phyloP scores from a whole-genome alignment of 2,329 filamentous ascomycete genomes.

The Lachnellula cervina region DNA sequence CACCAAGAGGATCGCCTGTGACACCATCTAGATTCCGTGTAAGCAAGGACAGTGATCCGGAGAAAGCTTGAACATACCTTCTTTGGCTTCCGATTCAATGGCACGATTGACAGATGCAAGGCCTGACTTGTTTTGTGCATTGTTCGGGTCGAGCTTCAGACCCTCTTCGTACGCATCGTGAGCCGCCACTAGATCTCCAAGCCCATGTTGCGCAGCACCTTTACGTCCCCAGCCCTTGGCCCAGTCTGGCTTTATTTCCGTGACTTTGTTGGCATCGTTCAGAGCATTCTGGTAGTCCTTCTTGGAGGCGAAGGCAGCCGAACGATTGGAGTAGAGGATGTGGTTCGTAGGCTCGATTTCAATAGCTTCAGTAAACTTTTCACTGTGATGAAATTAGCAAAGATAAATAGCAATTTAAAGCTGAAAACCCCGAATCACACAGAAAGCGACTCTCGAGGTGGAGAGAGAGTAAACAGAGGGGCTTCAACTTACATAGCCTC shows the following conservation, averaged over 20 bases:
- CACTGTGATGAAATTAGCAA: conserved; percentile 47
- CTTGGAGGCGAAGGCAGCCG: conserved; percentile 81
- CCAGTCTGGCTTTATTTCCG: conserved; percentile 95
- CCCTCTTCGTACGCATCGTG: conserved; percentile 90
- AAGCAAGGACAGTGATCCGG: conserved; percentile 2
- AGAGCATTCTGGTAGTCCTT: conserved; percentile 81
- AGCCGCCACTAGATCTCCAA: conserved; percentile 78
- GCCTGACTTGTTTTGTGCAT: conserved; percentile 88
- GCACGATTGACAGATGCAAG: conserved; percentile 80
- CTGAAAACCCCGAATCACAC: background rate
- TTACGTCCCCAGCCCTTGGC: conserved; percentile 94
- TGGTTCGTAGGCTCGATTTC: conserved; percentile 84
- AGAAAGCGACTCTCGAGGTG: background rate
- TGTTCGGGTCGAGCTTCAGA: conserved; percentile 86
- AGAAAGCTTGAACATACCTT: conserved; percentile 24
- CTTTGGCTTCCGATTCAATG: conserved; percentile 70
- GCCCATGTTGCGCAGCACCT: conserved; percentile 82
- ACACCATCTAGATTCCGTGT: conserved; percentile 31
- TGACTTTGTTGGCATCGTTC: conserved; percentile 88
- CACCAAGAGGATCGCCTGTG: conserved; percentile 62
- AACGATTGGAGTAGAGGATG: conserved; percentile 96
- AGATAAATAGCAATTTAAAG: background rate
- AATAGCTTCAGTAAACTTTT: conserved; percentile 93
- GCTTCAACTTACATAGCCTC: conserved; percentile 75
- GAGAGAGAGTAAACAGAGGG: conserved; percentile 18